Percentiles rank a stretch among this genome's conserved stretches.
Evolutionary conservation across 1,284 basidiomycete genomes (phyloP).

Genomic region (Rhizoctonia solani): DNA sequence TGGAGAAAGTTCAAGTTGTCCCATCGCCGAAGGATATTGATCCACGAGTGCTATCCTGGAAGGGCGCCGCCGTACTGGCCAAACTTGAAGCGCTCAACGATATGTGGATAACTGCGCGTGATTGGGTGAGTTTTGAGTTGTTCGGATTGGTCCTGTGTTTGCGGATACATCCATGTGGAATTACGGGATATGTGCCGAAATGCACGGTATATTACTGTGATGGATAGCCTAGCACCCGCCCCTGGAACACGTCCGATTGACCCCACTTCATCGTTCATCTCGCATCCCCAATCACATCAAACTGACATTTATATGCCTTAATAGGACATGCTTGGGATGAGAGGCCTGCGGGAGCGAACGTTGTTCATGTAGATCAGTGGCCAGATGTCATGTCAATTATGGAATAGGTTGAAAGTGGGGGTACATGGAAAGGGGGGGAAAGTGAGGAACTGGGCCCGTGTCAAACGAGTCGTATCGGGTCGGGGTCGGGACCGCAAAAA

Average conservation of each 20-base stretch:
- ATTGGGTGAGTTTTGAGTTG: slow-evolving; percentile 68
- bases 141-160: background rate
- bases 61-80: slow-evolving; percentile 91
- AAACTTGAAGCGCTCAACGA: slow-evolving; percentile 90
- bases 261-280: background rate
- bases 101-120: slow-evolving; percentile 82
- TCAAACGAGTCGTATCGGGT: background rate
- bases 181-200: background rate
- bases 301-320: slow-evolving; percentile 2
- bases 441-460: no score
- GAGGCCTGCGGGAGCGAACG: slow-evolving; percentile 74
- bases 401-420: background rate
- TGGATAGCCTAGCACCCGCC: background rate
- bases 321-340: slow-evolving; percentile 76
- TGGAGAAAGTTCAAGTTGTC: slow-evolving; percentile 86
- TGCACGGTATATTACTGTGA: background rate
- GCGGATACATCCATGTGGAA: background rate
- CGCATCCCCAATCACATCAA: background rate
- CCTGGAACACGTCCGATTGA: background rate
- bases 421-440: background rate
- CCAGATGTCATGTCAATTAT: background rate
- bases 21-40: slow-evolving; percentile 93
- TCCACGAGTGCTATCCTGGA: slow-evolving; percentile 89
- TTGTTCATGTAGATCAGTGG: slow-evolving; percentile 39
- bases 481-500: background rate